phyloP scores from a whole-genome alignment of 257 asterid species.

The Vinca minor region DNA sequence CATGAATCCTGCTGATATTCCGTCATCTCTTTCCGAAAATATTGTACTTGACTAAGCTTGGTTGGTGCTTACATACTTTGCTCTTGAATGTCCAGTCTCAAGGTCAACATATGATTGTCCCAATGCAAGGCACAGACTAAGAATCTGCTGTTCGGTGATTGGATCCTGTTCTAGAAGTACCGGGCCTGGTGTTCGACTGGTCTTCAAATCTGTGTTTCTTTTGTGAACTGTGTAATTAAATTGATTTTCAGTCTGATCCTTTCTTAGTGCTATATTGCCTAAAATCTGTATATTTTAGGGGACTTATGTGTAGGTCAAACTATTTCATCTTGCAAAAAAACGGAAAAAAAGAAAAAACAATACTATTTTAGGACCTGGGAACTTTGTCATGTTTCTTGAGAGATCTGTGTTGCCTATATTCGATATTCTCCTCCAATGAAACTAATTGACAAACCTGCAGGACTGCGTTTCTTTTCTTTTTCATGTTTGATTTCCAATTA shows the following conservation, averaged over 20 bases:
- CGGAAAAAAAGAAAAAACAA: no score
- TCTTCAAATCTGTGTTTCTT: slow-evolving; percentile 16
- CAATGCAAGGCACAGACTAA: slow-evolving; percentile 53
- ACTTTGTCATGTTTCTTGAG: neutral
- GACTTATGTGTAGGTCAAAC: slow-evolving; percentile 12
- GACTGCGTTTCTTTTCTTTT: neutral
- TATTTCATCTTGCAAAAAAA: no score
- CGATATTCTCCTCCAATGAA: neutral
- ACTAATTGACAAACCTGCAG: neutral
- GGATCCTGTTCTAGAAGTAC: slow-evolving; percentile 9
- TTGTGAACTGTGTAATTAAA: slow-evolving; percentile 20
- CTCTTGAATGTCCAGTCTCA: slow-evolving; percentile 28
- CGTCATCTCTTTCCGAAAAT: neutral
- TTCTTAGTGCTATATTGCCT: slow-evolving; percentile 18
- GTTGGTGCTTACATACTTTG: slow-evolving; percentile 9
- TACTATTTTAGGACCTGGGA: slow-evolving; percentile 4
- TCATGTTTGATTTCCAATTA: neutral
- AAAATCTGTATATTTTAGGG: slow-evolving; percentile 28
- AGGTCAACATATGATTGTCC: slow-evolving; percentile 50
- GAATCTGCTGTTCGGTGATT: slow-evolving; percentile 12
- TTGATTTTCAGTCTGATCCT: slow-evolving; percentile 9
- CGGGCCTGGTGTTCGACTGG: slow-evolving; percentile 18
- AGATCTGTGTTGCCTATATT: neutral
- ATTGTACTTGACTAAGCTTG: neutral
- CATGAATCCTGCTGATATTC: neutral